These are phyloP conservation scores for Sphaerulina populicola DNA, from an alignment of 2,329 filamentous ascomycete genomes.

Conservation along the genomic window DNA sequence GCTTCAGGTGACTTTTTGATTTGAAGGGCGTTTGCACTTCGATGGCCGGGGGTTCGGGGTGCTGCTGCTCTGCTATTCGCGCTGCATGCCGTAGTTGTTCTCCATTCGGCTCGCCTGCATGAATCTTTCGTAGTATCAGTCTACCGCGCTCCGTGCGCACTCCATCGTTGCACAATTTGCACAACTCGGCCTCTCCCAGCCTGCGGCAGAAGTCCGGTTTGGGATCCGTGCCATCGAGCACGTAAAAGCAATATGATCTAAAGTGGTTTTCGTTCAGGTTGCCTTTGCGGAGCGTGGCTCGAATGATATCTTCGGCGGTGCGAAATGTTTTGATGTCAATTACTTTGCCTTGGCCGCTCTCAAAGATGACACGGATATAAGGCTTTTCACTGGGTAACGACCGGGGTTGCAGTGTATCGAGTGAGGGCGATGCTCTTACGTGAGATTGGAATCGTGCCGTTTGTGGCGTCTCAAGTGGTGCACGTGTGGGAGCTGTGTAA, in stretches of 20 bases:
- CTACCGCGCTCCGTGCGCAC: slow-evolving; percentile 79
- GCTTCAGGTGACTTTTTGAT: slow-evolving; percentile 74
- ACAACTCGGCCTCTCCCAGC: slow-evolving; percentile 76
- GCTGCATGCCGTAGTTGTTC: slow-evolving; percentile 81
- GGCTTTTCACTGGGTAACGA: slow-evolving; percentile 71
- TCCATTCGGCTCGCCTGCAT: slow-evolving; percentile 77
- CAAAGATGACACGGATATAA: slow-evolving; percentile 87
- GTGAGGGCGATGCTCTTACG: slow-evolving; percentile 70
- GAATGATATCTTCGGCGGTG: slow-evolving; percentile 85
- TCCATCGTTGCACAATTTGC: slow-evolving; percentile 81
- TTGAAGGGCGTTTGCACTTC: slow-evolving; percentile 53
- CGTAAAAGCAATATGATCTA: slow-evolving; percentile 94
- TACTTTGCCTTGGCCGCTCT: slow-evolving; percentile 82
- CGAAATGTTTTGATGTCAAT: slow-evolving; percentile 88
- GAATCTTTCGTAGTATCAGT: slow-evolving; percentile 85
- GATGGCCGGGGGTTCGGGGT: slow-evolving; percentile 46
- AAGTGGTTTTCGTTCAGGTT: slow-evolving; percentile 82
- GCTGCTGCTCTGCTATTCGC: slow-evolving; percentile 78
- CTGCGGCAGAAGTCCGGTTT: slow-evolving; percentile 73
- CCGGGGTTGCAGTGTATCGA: slow-evolving; percentile 64
- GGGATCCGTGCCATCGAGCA: slow-evolving; percentile 75
- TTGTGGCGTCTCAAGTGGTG: slow-evolving; percentile 56
- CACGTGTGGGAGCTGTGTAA: slow-evolving; percentile 34
- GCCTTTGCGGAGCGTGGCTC: slow-evolving; percentile 80
- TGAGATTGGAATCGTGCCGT: slow-evolving; percentile 59